Evolutionary conservation across 73 alveolate species (phyloP).

Genomic region (Paramecium sonneborni): DNA sequence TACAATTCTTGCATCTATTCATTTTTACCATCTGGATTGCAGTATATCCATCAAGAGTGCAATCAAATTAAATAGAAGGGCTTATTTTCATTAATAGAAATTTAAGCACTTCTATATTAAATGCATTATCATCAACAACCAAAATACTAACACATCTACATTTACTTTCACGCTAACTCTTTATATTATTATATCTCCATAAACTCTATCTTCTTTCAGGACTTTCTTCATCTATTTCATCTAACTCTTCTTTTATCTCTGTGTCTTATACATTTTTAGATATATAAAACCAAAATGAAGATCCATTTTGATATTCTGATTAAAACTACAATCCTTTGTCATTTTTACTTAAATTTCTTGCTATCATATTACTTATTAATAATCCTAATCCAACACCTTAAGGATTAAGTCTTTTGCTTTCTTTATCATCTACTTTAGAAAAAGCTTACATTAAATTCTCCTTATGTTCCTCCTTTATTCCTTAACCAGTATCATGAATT

Average conservation of each 20-base stretch:
- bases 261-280: not conserved
- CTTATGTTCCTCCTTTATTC: conserved; percentile 56
- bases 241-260: conserved; percentile 3
- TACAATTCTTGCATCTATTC: conserved; percentile 25
- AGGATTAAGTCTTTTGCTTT: conserved; percentile 31
- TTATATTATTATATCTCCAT: conserved; percentile 23
- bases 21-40: not conserved
- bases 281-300: conserved; percentile 28
- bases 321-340: conserved; percentile 26
- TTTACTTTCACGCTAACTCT: not conserved
- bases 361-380: conserved; percentile 41
- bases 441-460: conserved; percentile 51
- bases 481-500: conserved; percentile 56
- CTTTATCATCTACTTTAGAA: not conserved
- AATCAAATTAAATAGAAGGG: not conserved
- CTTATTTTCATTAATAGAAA: not conserved
- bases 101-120: conserved; percentile 35
- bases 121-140: conserved; percentile 42
- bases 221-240: conserved; percentile 17
- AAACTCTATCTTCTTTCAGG: not conserved
- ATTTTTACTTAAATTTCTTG: not conserved
- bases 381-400: conserved; percentile 65
- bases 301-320: not conserved
- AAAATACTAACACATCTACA: conserved; percentile 5
- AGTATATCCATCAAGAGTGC: not conserved